Base-by-base conservation (phyloP, 768 basidiomycete genomes). In the Boletus tomentosulus region DNA sequence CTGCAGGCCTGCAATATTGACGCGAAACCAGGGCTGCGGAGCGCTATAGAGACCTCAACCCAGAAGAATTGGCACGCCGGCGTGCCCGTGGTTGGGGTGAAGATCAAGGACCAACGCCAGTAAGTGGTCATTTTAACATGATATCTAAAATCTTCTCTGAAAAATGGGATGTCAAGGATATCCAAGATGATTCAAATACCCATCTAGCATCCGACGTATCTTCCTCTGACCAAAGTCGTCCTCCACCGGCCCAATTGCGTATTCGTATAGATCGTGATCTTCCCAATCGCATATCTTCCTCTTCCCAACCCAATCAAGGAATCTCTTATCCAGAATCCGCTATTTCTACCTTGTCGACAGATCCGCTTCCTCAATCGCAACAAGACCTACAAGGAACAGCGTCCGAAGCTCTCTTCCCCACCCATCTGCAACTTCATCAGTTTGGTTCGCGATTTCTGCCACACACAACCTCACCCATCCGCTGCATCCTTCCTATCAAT, bases 401-500 rank as follows among this genome's bases (percentile, higher is more conserved):
- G 77, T 42, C 78, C 75, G 66, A 80, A 83, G 62, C 71, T 59
- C 22, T 73, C 82, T n/a, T 66, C 68, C 87, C 89, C 0, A 83
- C 79, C 2, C 87, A 84, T 61, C 71, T 91, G 22, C 79, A 78
- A 57, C 68, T 92, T 46, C 85, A 85, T 61, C 81, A 88, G 39
- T 92, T 93, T 65, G 91, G 91, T 22, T 92, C 90, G 19, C 80
- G 90, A 15, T 93, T 93, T 66, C 74, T 93, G 33, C 90, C 91
- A 11, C 91, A 93, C 62, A 73, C 89, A 15, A 86, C 81, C 3
- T 76, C 80, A 1, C 88, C 80, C 31, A 92, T 93, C 55, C 82
- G 84, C 51, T 86, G 87, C 67, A 67, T 92, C 11, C 76, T 93
- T 31, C 89, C 91, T 8, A 64, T 93, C 22, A 72, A 82, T 37